phyloP scores from a whole-genome alignment of 2,329 filamentous ascomycete species.

The Mariannaea sp. region DNA sequence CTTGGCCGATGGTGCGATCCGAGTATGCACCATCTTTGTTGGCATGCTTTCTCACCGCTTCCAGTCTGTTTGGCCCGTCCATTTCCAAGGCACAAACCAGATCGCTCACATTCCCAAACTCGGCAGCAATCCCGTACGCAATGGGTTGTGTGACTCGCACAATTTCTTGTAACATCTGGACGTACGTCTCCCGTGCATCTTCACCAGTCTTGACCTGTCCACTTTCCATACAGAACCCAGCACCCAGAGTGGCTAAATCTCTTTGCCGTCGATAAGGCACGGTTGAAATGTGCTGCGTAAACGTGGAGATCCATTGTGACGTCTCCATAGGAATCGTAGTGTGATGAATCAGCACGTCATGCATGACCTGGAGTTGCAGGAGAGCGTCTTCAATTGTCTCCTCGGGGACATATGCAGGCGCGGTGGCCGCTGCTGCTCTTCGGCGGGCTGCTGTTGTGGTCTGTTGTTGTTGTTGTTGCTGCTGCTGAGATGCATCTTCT shows the following conservation, averaged over 20 bases:
- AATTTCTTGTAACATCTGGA: slow-evolving; percentile 78
- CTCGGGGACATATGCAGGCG: slow-evolving; percentile 63
- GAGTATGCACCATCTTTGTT: slow-evolving; percentile 62
- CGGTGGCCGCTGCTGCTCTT: slow-evolving; percentile 47
- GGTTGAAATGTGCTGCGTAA: slow-evolving; percentile 79
- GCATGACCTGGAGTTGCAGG: slow-evolving; percentile 69
- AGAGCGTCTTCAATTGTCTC: slow-evolving; percentile 73
- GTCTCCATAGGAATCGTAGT: slow-evolving; percentile 65
- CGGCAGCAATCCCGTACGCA: slow-evolving; percentile 68
- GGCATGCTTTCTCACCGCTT: slow-evolving; percentile 61
- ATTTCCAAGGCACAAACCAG: slow-evolving; percentile 64
- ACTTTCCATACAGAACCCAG: slow-evolving; percentile 77
- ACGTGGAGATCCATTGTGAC: slow-evolving; percentile 72
- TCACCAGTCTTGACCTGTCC: slow-evolving; percentile 77
- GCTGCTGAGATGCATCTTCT: slow-evolving; percentile 38
- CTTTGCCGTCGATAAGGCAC: slow-evolving; percentile 69
- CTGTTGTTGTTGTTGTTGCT: too few relatives aligned
- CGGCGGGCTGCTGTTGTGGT: slow-evolving; percentile 40
- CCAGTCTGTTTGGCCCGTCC: slow-evolving; percentile 64
- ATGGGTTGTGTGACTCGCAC: slow-evolving; percentile 72
- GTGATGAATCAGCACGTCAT: slow-evolving; percentile 72
- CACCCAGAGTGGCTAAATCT: slow-evolving; percentile 55
- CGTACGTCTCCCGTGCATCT: slow-evolving; percentile 67
- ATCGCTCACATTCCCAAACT: slow-evolving; percentile 62
- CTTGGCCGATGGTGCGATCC: slow-evolving; percentile 60